Conservation (phyloP, 495 filamentous ascomycete genomes). For the Neurospora sp. region DNA sequence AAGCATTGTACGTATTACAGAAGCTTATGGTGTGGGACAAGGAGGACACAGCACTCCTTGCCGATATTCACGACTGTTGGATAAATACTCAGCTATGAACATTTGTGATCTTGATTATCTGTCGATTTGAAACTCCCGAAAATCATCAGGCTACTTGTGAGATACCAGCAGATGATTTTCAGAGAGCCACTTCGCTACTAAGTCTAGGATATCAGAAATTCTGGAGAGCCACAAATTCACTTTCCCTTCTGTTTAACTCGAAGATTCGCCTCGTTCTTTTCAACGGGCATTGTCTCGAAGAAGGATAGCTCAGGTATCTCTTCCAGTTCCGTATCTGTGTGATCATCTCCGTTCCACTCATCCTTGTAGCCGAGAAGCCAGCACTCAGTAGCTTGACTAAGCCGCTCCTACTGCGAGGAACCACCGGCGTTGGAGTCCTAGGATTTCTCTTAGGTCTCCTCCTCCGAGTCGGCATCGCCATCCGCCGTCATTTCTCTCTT, state of each 20-base stretch:
- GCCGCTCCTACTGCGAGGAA: neutral
- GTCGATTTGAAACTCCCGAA: neutral
- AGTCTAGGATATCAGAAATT: neutral
- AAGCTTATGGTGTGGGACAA: neutral
- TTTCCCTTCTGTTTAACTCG: neutral
- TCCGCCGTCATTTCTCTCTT: neutral
- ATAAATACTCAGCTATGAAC: neutral
- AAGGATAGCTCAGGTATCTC: no score
- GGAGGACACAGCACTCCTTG: neutral
- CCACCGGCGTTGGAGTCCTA: neutral
- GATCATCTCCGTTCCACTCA: neutral
- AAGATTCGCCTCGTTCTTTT: neutral
- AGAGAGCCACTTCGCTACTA: neutral
- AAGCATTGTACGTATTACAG: neutral
- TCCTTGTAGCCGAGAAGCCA: neutral
- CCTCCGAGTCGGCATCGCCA: neutral
- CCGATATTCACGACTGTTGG: neutral
- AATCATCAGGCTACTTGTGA: neutral
- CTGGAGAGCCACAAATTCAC: neutral
- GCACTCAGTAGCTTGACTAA: neutral
- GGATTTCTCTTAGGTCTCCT: neutral
- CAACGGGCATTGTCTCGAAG: no score
- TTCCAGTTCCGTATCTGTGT: neutral
- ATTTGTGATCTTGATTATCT: neutral
- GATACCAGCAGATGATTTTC: no score